Conservation (phyloP, 306 rosid species). For the Potentilla sterilis region DNA sequence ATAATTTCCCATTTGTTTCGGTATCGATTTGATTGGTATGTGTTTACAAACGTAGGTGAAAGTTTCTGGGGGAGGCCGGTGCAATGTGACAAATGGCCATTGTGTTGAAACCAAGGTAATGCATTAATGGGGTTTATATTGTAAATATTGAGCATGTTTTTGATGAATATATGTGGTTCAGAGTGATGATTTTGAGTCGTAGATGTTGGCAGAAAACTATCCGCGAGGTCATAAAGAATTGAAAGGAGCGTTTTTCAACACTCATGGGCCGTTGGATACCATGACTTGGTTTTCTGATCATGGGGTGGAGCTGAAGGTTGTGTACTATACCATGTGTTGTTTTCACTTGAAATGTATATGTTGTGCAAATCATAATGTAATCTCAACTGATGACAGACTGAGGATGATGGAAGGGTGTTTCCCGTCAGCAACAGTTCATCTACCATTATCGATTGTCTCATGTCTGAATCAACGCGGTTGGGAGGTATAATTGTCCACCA, state of each 20-base stretch:
- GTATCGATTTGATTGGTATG: background rate
- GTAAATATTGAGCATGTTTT: background rate
- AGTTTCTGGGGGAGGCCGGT: slow-evolving; percentile 92
- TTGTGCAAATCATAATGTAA: slow-evolving; percentile 29
- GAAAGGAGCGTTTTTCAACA: slow-evolving; percentile 77
- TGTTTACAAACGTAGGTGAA: slow-evolving; percentile 48
- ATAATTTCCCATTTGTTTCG: background rate
- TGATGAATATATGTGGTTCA: background rate
- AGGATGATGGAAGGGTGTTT: slow-evolving; percentile 95
- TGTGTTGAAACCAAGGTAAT: slow-evolving; percentile 61
- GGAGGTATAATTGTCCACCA: slow-evolving; percentile 51
- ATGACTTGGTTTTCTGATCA: slow-evolving; percentile 93
- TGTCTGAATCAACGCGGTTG: slow-evolving; percentile 54
- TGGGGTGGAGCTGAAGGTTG: slow-evolving; percentile 89
- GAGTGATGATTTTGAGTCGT: slow-evolving; percentile 35
- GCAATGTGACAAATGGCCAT: slow-evolving; percentile 95
- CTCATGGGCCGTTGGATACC: slow-evolving; percentile 73
- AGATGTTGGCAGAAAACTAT: slow-evolving; percentile 90
- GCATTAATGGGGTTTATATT: background rate
- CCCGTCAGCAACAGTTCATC: slow-evolving; percentile 89
- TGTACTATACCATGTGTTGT: slow-evolving; percentile 2
- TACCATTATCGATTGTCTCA: slow-evolving; percentile 78
- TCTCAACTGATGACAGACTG: slow-evolving; percentile 45
- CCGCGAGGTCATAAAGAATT: slow-evolving; percentile 93
- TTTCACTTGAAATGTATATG: slow-evolving; percentile 21